Evolutionary conservation across 129 eudicot genomes (phyloP), one percentile per base, ranked within the genome.

Genomic region (Dittrichia graveolens): DNA sequence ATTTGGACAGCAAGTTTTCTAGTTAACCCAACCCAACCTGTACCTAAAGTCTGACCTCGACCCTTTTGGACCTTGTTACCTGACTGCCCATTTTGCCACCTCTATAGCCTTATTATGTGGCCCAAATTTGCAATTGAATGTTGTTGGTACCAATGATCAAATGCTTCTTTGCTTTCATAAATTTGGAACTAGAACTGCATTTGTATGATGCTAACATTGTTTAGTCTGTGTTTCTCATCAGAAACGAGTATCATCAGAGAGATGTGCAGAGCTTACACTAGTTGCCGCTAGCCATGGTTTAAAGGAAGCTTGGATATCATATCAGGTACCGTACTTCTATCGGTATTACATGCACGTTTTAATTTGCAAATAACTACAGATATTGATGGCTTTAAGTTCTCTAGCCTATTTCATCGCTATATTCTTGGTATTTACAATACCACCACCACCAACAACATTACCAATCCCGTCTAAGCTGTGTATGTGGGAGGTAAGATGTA

Each of bases 241-340:
- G 99, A 90, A 86, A 65, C 94, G 97, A 19, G 97, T 95, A n/a
- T 80, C 97, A 37, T 82, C 96, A 10, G 95, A 95, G 85, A 88
- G 99, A 77, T 95, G 97, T 83, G 95, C 94, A 40, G 94, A 95
- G 80, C 93, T 95, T 78, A 86, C 90, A 48, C 69, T 90, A 56
- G 84, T 95, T 73, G 99, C 99, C 67, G 91, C 94, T 47, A 90
- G 89, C 81, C 95, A 95, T 81, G 88, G 88, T 76, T 79, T 95
- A 54, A 95, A 95, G 81, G 99, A 95, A 85, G 96, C 89, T 61
- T 95, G 99, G 99, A 95, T 95, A 84, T 90, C 99, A 35, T 85
- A 86, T 81, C 99, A 95, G 94, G 99, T 94, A 79, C 10, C 31
- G 99, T 94, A 79, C 10, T 40, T 56, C 38, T 57, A 3, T 63